Percentiles rank a stretch among this genome's conserved stretches.
Conservation (phyloP, 2,329 filamentous ascomycete species). For the Ophiocordyceps polyrhachis-furcata region DNA sequence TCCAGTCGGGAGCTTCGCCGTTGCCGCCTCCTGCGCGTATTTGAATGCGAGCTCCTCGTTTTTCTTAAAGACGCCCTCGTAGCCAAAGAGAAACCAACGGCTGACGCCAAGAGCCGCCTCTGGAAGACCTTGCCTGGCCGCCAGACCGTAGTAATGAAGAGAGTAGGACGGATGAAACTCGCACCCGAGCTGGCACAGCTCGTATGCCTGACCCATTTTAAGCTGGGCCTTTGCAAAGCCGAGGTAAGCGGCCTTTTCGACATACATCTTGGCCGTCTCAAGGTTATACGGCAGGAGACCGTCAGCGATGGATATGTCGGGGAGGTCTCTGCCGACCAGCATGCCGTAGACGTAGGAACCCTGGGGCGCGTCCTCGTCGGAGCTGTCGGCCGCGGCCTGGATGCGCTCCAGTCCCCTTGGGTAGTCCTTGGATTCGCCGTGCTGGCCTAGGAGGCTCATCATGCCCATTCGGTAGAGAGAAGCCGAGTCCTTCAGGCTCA, state of each 20-base stretch:
- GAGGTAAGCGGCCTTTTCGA: constrained; percentile 90
- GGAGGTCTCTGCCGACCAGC: constrained; percentile 75
- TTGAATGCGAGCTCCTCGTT: constrained; percentile 87
- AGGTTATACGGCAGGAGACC: constrained; percentile 52
- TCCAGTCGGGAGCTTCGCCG: constrained; percentile 65
- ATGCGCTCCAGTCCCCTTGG: constrained; percentile 65
- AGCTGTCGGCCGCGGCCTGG: constrained; percentile 60
- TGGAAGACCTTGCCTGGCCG: constrained; percentile 76
- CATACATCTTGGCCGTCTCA: constrained; percentile 60
- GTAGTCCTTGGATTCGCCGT: constrained; percentile 73
- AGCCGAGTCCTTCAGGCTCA: constrained; percentile 68
- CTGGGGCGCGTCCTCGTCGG: constrained; percentile 92
- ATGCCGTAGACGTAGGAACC: constrained; percentile 93
- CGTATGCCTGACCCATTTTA: constrained; percentile 93
- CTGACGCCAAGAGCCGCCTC: constrained; percentile 94
- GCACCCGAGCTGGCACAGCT: constrained; percentile 82
- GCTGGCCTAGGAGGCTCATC: constrained; percentile 92
- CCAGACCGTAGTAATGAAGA: constrained; percentile 86
- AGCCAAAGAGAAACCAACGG: constrained; percentile 96
- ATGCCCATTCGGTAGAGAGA: constrained; percentile 78
- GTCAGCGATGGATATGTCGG: constrained; percentile 70
- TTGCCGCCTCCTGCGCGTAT: constrained; percentile 75
- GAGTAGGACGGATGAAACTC: constrained; percentile 89
- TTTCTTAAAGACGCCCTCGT: constrained; percentile 81
- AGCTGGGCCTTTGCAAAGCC: constrained; percentile 92